Percentiles rank a stretch among this genome's conserved stretches.
These are phyloP conservation scores for Naganishia onofrii DNA, from an alignment of 768 basidiomycete species.

Conservation along the genomic window DNA sequence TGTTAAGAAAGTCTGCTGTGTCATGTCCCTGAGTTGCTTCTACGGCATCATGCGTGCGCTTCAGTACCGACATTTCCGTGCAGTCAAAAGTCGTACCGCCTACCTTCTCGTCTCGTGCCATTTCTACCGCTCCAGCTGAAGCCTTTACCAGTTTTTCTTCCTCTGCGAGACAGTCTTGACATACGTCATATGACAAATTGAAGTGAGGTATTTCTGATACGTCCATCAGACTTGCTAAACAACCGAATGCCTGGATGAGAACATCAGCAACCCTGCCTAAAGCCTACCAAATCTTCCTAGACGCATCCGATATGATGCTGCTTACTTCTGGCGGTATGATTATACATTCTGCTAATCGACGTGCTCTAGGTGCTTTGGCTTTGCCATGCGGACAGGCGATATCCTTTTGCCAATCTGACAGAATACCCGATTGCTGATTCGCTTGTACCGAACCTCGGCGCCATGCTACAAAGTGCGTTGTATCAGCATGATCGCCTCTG, in stretches of 20 bases:
- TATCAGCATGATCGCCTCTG: background rate
- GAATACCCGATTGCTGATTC: background rate
- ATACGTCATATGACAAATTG: background rate
- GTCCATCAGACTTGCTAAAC: conserved; percentile 4
- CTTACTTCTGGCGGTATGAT: conserved; percentile 12
- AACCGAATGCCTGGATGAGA: conserved; percentile 6
- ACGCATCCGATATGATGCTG: background rate
- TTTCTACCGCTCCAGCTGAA: background rate
- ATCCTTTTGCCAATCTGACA: conserved; percentile 3
- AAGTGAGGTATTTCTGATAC: background rate
- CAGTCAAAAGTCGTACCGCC: background rate
- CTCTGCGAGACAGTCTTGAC: background rate
- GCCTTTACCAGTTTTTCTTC: conserved; percentile 4
- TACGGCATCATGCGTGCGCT: background rate
- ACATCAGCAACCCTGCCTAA: background rate
- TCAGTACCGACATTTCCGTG: background rate
- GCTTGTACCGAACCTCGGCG: background rate
- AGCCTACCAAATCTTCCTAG: no score
- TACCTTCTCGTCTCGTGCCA: conserved; percentile 16
- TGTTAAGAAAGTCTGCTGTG: background rate
- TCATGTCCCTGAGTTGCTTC: conserved; percentile 6
- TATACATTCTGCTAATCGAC: background rate
- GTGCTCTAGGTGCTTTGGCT: conserved; percentile 1
- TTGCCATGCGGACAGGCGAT: conserved; percentile 26
- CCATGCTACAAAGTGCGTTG: background rate